Evolutionary conservation across 441 rosid species (phyloP).

Genomic region (Euphorbia corollata): DNA sequence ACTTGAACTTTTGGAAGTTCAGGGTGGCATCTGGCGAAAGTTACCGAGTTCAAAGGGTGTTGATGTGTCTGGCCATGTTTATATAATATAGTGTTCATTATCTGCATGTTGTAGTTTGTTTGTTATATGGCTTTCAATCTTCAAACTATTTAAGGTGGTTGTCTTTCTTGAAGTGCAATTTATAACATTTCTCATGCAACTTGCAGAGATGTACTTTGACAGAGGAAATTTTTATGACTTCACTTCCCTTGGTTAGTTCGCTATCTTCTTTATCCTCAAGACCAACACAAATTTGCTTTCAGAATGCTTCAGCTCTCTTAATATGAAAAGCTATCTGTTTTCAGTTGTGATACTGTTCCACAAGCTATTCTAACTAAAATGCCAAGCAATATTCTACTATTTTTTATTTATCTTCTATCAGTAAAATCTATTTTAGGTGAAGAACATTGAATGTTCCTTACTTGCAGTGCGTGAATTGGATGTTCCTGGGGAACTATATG

Average conservation of each 20-base stretch:
- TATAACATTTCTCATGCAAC: slow-evolving; percentile 12
- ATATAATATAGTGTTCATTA: background rate
- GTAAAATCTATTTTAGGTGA: background rate
- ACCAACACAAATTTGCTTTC: background rate
- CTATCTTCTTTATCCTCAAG: background rate
- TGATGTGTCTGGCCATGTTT: too few species aligned
- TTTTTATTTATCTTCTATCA: background rate
- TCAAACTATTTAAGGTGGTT: slow-evolving; percentile 11
- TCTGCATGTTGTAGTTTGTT: slow-evolving; percentile 11
- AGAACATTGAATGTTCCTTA: too few species aligned
- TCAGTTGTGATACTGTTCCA: background rate
- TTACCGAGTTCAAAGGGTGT: too few species aligned
- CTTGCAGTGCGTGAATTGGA: slow-evolving; percentile 83
- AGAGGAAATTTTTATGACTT: slow-evolving; percentile 94
- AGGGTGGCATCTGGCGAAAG: too few species aligned
- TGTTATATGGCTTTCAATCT: background rate
- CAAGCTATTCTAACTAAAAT: slow-evolving; percentile 1
- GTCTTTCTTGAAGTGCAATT: slow-evolving; percentile 16
- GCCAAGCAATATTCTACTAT: background rate
- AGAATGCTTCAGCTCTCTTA: background rate
- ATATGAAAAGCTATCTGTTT: slow-evolving; percentile 2
- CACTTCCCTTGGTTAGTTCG: slow-evolving; percentile 83
- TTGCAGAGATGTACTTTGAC: slow-evolving; percentile 85
- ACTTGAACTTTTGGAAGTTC: too few species aligned
- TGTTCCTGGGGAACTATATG: slow-evolving; percentile 88